Evolutionary conservation across 495 filamentous ascomycete genomes (phyloP), one percentile per base, ranked within the genome.

Genomic region (Podospora appendiculata): DNA sequence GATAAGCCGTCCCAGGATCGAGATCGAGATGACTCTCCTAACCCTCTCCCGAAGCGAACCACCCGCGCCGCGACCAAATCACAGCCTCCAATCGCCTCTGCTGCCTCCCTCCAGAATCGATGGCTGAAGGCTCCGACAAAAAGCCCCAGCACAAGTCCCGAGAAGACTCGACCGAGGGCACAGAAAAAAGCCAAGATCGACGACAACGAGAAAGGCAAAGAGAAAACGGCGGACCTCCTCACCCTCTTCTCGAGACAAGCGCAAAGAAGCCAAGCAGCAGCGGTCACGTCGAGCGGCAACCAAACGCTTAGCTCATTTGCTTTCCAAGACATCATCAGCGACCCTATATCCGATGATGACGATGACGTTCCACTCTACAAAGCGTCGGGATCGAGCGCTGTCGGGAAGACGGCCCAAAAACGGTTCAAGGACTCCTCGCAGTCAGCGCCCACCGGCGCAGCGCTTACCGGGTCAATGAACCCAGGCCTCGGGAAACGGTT

Each of bases 161-260:
- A 73, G 47, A 80, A 80, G 55, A 65, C 54, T 8, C 25, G 39
- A 43, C n/a, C 44, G 46, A 17, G 51, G 32, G 34, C 39, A 6
- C 61, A 55, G n/a, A 75, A 66, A 57, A 71, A 65, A 47, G 61
- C 57, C 6, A 69, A 60, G 44, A 52, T 55, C 9, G 70, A 70
- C 10, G 25, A 25, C 25, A 25, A 25, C 2, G 72, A 71, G 40
- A 71, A 39, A 34, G 71, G 72, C 45, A 73, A 70, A 48, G 70
- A 65, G 1, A 73, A 73, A 52, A 70, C 68, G 8, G 74, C 67
- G 1, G 71, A 81, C 58, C 67, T 81, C 9, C 51, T 70, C 49
- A 66, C 75, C 33, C 65, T 81, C 51, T 81, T 81, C 51, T 78
- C 76, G 19, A 77, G 64, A 51, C 77, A 80, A 54, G 71, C 74